Conservation (phyloP, 2,329 filamentous ascomycete genomes). For the Thelonectria blattea region DNA sequence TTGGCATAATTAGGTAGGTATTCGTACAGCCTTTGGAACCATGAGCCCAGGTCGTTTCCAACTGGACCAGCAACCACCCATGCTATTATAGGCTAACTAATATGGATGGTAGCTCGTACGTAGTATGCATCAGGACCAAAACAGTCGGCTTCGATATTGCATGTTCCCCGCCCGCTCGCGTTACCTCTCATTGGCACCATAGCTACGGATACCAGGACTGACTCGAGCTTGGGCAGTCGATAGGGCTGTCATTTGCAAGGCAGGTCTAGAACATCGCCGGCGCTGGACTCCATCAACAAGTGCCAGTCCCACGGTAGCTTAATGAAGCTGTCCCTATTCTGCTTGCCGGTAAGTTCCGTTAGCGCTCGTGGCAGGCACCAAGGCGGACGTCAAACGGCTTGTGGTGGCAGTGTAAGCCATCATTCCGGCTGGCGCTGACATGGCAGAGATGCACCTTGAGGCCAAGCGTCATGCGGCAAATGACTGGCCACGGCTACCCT, state of each 20-base stretch:
- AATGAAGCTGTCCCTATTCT: neutral
- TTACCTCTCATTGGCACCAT: neutral
- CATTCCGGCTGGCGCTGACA: neutral
- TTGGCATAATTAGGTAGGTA: no score
- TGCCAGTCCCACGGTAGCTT: neutral
- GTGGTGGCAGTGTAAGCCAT: constrained; percentile 10
- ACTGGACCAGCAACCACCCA: neutral
- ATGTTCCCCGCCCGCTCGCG: constrained; percentile 1
- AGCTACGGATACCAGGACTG: neutral
- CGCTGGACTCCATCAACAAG: neutral
- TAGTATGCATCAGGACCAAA: constrained; percentile 8
- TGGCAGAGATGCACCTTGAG: neutral
- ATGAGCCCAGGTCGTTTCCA: no score
- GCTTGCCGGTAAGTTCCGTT: constrained; percentile 1
- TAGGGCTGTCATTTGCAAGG: constrained; percentile 6
- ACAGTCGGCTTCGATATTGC: constrained; percentile 1
- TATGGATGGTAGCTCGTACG: neutral
- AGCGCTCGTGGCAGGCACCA: neutral
- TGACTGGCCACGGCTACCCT: neutral
- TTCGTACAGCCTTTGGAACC: no score
- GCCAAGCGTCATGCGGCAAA: neutral
- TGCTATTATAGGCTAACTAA: neutral
- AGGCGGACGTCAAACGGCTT: neutral
- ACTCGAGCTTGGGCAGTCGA: neutral
- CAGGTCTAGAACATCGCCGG: neutral